These are phyloP conservation scores for Geotrichum histeridarum DNA, from an alignment of 1,139 yeast genomes.

Conservation along the genomic window DNA sequence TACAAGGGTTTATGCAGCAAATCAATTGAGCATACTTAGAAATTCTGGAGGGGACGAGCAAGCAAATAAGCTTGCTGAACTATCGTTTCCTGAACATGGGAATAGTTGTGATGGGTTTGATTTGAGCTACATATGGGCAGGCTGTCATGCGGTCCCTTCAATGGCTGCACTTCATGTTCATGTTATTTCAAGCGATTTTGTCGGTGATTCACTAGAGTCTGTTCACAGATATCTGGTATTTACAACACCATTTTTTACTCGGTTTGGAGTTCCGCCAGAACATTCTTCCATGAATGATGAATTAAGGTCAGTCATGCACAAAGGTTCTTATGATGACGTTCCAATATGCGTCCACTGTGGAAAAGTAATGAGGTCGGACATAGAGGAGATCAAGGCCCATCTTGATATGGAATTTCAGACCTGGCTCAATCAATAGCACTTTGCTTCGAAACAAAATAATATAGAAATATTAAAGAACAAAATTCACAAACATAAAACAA, in stretches of 20 bases:
- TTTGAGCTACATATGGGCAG: neutral
- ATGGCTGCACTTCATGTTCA: neutral
- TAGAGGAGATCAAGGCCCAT: neutral
- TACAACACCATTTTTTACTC: neutral
- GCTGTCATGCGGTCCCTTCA: neutral
- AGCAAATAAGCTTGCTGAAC: no score
- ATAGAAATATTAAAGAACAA: neutral
- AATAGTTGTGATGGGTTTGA: neutral
- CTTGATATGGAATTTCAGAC: neutral
- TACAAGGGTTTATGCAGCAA: neutral
- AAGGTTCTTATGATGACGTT: neutral
- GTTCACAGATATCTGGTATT: neutral
- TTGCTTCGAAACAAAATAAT: neutral
- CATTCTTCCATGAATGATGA: neutral
- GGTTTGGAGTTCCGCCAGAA: neutral
- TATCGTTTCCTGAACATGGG: no score
- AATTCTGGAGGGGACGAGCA: no score
- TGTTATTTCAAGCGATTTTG: neutral
- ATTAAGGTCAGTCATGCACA: neutral
- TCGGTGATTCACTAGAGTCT: neutral
- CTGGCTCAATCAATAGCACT: neutral
- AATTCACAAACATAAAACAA: neutral
- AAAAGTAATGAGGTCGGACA: neutral
- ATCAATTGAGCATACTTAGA: neutral
- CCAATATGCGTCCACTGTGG: neutral